Conservation (phyloP, 2,329 filamentous ascomycete species). For the Zymoseptoria tritici region DNA sequence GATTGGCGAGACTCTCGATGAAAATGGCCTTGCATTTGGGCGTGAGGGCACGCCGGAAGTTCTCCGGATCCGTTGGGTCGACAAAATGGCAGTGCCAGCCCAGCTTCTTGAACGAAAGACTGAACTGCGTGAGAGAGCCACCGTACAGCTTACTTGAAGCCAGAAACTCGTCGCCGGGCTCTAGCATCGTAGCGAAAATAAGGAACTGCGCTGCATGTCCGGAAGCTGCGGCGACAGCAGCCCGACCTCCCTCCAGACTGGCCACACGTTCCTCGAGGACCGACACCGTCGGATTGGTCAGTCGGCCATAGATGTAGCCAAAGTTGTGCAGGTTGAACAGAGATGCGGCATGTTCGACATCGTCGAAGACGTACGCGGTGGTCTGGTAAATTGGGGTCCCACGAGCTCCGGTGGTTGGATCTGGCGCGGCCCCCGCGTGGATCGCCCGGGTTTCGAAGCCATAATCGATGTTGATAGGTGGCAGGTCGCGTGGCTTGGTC, state of each 20-base stretch:
- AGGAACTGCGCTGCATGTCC: slow-evolving; percentile 14
- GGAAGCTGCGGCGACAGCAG: slow-evolving; percentile 11
- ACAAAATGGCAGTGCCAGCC: slow-evolving; percentile 13
- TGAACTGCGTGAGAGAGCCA: slow-evolving; percentile 12
- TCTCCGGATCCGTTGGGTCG: slow-evolving; percentile 11
- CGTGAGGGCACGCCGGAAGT: slow-evolving; percentile 11
- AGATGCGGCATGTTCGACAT: slow-evolving; percentile 11
- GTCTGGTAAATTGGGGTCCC: slow-evolving; percentile 13
- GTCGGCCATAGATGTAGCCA: slow-evolving; percentile 11
- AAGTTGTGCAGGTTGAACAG: slow-evolving; percentile 14
- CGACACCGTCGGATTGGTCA: slow-evolving; percentile 13
- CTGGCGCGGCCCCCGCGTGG: slow-evolving; percentile 10
- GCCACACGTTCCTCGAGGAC: slow-evolving; percentile 13
- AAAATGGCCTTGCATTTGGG: slow-evolving; percentile 14
- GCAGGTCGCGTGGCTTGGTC: neutral
- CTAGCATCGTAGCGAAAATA: slow-evolving; percentile 9
- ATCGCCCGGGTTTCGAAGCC: slow-evolving; percentile 12
- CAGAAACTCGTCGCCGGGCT: slow-evolving; percentile 13
- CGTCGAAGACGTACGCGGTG: slow-evolving; percentile 12
- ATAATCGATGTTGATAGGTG: slow-evolving; percentile 9
- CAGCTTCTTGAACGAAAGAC: slow-evolving; percentile 14
- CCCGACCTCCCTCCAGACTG: slow-evolving; percentile 12
- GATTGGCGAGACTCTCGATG: slow-evolving; percentile 12
- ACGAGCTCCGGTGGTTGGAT: slow-evolving; percentile 12
- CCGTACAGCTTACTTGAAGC: slow-evolving; percentile 13